These are phyloP conservation scores for Aspergillus saccharolyticus DNA, from an alignment of 495 filamentous ascomycete genomes.

Conservation along the genomic window DNA sequence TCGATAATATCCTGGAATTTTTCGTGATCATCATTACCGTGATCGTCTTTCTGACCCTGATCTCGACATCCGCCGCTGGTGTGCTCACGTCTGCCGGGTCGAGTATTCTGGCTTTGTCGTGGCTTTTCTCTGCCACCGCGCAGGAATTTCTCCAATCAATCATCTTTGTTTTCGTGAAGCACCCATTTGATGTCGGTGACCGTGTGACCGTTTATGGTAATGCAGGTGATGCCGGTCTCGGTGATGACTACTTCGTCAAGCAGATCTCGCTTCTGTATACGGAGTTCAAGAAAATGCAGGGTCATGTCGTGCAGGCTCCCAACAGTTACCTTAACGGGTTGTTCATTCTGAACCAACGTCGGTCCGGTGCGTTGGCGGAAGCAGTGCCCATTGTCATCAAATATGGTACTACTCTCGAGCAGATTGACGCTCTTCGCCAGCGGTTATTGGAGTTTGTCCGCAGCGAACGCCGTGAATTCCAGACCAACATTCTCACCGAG, in stretches of 20 bases:
- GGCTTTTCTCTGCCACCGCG: constrained; percentile 87
- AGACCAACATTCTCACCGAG: constrained; percentile 85
- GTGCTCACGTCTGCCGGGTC: constrained; percentile 86
- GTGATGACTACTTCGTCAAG: constrained; percentile 94
- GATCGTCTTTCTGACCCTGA: constrained; percentile 81
- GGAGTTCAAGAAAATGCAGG: constrained; percentile 98
- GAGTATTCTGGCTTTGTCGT: constrained; percentile 77
- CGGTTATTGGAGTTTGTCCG: constrained; percentile 82
- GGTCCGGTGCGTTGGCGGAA: constrained; percentile 84
- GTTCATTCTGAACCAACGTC: constrained; percentile 91
- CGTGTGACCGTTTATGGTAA: constrained; percentile 89
- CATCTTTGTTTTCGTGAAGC: constrained; percentile 96
- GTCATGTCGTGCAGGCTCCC: constrained; percentile 90
- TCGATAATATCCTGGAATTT: constrained; percentile 83
- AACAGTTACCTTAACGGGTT: constrained; percentile 90
- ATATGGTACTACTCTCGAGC: constrained; percentile 81
- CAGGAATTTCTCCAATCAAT: constrained; percentile 90
- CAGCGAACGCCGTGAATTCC: constrained; percentile 87
- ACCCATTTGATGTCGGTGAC: constrained; percentile 96
- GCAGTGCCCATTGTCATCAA: constrained; percentile 78
- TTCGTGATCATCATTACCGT: constrained; percentile 73
- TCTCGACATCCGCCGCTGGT: constrained; percentile 81
- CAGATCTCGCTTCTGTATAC: constrained; percentile 93
- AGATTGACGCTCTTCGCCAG: constrained; percentile 78
- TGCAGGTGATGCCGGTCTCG: constrained; percentile 66